Evolutionary conservation across 306 rosid genomes (phyloP).

Genomic region (Cajanus cajan): DNA sequence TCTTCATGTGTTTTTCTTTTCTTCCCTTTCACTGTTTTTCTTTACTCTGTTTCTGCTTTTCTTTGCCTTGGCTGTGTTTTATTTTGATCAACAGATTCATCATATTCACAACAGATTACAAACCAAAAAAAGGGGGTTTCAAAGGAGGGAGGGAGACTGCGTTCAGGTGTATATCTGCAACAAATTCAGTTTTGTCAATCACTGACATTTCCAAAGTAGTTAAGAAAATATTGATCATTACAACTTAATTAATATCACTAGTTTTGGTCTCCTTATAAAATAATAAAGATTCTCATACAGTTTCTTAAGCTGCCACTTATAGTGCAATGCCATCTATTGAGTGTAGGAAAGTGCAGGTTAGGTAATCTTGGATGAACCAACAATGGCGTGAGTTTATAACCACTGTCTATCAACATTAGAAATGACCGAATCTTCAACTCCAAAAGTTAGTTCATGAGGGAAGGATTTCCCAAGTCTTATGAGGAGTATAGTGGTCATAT

Average conservation of each 20-base stretch:
- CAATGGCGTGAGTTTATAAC: background rate
- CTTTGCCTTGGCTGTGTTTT: too few relatives aligned
- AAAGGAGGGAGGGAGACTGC: background rate
- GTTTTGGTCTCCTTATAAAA: background rate
- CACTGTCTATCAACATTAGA: background rate
- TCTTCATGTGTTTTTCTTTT: too few relatives aligned
- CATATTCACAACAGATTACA: too few relatives aligned
- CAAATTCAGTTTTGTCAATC: slow-evolving; percentile 9
- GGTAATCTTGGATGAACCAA: slow-evolving; percentile 11
- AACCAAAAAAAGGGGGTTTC: background rate
- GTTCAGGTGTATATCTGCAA: slow-evolving; percentile 3
- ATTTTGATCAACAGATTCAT: too few relatives aligned
- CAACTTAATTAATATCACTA: slow-evolving; percentile 8
- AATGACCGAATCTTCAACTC: background rate
- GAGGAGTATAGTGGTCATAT: background rate
- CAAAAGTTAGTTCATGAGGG: background rate
- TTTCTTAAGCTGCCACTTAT: background rate
- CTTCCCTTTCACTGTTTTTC: too few relatives aligned
- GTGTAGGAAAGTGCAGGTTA: background rate
- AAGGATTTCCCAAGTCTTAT: background rate
- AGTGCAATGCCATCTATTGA: background rate
- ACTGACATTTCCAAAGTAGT: background rate
- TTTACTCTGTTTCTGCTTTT: too few relatives aligned
- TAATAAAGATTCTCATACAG: slow-evolving; percentile 12
- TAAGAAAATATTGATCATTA: background rate